Evolutionary conservation across 192 early-diverging fungal genomes (phyloP).

Genomic region (Thamnidium elegans): DNA sequence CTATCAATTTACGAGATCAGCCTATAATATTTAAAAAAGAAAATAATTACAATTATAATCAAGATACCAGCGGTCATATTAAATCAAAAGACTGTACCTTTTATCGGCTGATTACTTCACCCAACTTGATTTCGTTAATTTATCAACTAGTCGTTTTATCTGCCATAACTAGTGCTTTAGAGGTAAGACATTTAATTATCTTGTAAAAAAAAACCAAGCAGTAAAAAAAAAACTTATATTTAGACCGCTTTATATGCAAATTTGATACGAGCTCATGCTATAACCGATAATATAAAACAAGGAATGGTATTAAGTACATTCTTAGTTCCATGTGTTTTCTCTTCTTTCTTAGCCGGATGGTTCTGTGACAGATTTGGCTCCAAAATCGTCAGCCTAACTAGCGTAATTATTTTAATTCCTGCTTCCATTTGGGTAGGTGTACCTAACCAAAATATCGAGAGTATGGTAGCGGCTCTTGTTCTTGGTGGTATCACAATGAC

Average conservation of each 20-base stretch:
- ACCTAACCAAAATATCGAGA: neutral
- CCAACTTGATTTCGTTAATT: neutral
- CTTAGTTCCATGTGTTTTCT: neutral
- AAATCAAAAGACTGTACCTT: neutral
- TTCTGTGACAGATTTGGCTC: slow-evolving; percentile 2
- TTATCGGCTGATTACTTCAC: neutral
- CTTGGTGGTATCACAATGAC: neutral
- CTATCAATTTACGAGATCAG: slow-evolving; percentile 8
- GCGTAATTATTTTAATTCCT: neutral
- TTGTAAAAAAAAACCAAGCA: neutral
- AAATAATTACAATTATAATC: neutral
- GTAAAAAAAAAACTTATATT: neutral
- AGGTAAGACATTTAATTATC: neutral
- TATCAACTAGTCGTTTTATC: slow-evolving; percentile 5
- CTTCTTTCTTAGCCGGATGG: neutral
- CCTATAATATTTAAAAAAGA: neutral
- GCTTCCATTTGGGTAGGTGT: neutral
- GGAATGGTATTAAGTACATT: neutral
- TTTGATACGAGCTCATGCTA: neutral
- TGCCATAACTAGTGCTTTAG: slow-evolving; percentile 1
- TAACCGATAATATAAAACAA: neutral
- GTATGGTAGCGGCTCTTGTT: neutral
- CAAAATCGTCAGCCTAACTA: neutral
- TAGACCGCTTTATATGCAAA: neutral
- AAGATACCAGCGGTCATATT: too few species aligned